These are phyloP conservation scores for Trametes cingulata DNA, from an alignment of 768 basidiomycete species.

Conservation along the genomic window DNA sequence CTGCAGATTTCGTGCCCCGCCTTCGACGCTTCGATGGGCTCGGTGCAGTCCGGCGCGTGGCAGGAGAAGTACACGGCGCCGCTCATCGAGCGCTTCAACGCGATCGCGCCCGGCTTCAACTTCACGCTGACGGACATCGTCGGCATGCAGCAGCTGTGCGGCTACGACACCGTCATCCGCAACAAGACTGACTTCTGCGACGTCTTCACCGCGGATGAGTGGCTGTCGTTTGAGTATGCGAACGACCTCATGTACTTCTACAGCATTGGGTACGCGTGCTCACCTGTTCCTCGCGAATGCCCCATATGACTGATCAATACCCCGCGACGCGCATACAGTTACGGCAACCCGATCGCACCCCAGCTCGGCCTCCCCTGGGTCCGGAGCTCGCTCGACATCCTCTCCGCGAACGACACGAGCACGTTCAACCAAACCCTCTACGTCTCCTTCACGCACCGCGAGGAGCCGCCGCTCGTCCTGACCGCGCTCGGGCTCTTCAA, in stretches of 20 bases:
- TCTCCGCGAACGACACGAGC: constrained; percentile 15
- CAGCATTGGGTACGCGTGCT: constrained; percentile 18
- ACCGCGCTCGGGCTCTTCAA: constrained; percentile 27
- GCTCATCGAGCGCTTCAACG: constrained; percentile 21
- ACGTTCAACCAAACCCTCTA: constrained; percentile 22
- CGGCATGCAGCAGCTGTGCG: constrained; percentile 24
- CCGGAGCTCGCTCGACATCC: constrained; percentile 17
- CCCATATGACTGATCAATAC: neutral
- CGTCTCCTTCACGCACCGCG: constrained; percentile 25
- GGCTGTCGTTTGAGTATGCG: constrained; percentile 25
- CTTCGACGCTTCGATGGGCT: constrained; percentile 20
- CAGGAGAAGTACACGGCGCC: constrained; percentile 21
- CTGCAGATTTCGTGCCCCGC: constrained; percentile 15
- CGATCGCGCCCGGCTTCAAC: constrained; percentile 20
- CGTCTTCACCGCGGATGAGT: constrained; percentile 21
- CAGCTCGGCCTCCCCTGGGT: constrained; percentile 25
- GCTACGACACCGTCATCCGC: constrained; percentile 26
- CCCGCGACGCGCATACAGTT: constrained; percentile 3
- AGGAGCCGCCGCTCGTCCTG: constrained; percentile 24
- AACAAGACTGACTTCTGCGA: constrained; percentile 20
- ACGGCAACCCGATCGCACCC: constrained; percentile 22
- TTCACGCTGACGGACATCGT: constrained; percentile 21
- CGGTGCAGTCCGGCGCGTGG: constrained; percentile 18
- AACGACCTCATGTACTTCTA: constrained; percentile 27
- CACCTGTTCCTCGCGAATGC: neutral